These are phyloP conservation scores for Solanum clarkiae DNA, from an alignment of 257 asterid genomes.

Conservation along the genomic window DNA sequence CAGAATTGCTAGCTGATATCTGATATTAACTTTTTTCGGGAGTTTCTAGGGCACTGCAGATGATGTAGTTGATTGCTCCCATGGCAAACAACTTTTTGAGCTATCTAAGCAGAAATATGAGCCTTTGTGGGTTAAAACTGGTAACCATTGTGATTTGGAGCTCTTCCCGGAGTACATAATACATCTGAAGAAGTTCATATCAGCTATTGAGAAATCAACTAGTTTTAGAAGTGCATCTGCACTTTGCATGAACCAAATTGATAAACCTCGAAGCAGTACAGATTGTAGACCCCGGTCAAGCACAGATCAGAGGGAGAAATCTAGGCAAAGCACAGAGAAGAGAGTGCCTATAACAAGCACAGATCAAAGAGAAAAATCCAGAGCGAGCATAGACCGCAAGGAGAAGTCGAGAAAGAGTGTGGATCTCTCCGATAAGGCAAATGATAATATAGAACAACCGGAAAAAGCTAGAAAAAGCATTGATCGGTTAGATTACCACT, in stretches of 20 bases:
- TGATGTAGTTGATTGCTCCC: constrained; percentile 86
- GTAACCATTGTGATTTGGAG: constrained; percentile 94
- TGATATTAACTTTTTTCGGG: background rate
- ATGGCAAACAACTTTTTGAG: constrained; percentile 92
- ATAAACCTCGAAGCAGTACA: constrained; percentile 43
- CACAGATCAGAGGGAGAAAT: constrained; percentile 66
- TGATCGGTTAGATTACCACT: constrained; percentile 73
- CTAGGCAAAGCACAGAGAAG: constrained; percentile 63
- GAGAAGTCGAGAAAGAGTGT: constrained; percentile 47
- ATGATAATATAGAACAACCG: constrained; percentile 49
- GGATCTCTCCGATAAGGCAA: constrained; percentile 45
- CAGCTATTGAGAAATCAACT: constrained; percentile 64
- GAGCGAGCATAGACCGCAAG: constrained; percentile 61
- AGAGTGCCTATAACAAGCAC: constrained; percentile 57
- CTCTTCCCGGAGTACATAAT: constrained; percentile 79
- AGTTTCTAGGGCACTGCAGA: constrained; percentile 72
- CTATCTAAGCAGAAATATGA: constrained; percentile 83
- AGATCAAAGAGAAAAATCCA: constrained; percentile 55
- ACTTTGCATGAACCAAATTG: constrained; percentile 32
- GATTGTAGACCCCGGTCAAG: constrained; percentile 73
- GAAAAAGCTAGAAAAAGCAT: constrained; percentile 91
- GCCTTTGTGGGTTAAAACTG: constrained; percentile 88
- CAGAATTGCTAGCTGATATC: background rate
- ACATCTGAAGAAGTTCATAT: constrained; percentile 79
- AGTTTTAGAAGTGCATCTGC: constrained; percentile 30